A percentile compares a stretch with the other conserved stretches of the same genome.
Conservation (phyloP, 2,329 filamentous ascomycete genomes). For the Venturia aucupariae region DNA sequence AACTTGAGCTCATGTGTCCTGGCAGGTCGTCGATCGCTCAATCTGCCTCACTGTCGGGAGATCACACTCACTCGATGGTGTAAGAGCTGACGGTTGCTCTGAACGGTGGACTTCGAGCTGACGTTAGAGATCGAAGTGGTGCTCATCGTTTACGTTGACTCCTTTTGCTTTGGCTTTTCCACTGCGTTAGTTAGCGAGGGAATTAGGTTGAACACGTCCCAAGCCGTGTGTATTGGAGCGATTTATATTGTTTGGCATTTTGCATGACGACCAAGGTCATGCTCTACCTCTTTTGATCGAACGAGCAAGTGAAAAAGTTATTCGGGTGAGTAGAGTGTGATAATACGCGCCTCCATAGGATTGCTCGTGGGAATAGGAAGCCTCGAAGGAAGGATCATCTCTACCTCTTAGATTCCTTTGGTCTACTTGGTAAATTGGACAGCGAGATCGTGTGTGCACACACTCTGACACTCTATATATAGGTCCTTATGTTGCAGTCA, state of each 20-base stretch:
- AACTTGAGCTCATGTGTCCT: not conserved
- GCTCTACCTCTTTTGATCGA: conserved; percentile 56
- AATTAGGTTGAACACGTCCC: not conserved
- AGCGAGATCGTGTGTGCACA: not conserved
- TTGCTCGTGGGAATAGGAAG: conserved; percentile 40
- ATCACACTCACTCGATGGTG: conserved; percentile 1
- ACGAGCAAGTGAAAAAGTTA: conserved; percentile 50
- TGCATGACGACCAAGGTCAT: conserved; percentile 57
- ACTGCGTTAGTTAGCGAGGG: not conserved
- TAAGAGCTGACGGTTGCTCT: not conserved
- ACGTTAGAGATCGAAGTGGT: not conserved
- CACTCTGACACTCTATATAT: not conserved
- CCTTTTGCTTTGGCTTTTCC: not conserved
- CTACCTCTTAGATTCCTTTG: conserved; percentile 53
- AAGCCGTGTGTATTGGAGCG: not conserved
- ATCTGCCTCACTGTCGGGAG: not conserved
- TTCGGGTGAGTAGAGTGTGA: conserved; percentile 29
- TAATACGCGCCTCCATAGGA: not conserved
- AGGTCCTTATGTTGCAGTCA: not conserved
- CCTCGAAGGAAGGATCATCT: conserved; percentile 45
- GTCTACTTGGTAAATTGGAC: conserved; percentile 34
- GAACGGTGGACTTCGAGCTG: not conserved
- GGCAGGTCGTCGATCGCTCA: not conserved
- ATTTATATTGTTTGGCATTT: conserved; percentile 35
- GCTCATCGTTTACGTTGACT: not conserved